Evolutionary conservation across 2,329 filamentous ascomycete species (phyloP), one percentile per base, ranked within the genome.

Genomic region (Fusarium cicatricum): DNA sequence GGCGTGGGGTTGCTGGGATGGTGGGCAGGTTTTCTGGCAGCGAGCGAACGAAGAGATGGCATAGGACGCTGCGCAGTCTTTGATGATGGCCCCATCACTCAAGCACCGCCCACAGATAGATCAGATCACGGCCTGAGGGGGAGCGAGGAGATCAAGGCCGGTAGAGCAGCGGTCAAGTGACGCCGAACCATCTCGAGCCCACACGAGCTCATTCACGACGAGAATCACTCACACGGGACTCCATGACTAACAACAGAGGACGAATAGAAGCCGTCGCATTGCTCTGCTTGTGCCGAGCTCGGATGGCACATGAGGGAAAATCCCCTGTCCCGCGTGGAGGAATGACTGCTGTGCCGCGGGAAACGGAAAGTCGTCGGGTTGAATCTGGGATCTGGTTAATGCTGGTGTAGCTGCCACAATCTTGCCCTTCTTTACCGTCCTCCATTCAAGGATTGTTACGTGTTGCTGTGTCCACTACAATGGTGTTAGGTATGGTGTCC

Each of bases 161-260:
- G 41, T 44, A 53, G 61, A 65, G 62, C 66, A 52, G 65, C 62
- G 64, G 66, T 67, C 66, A 67, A 68, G 60, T 65, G 64, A 67
- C 48, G 59, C 51, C 42, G 64, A 51, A 60, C 61, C 50, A 66
- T 55, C 46, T 59, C 43, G 44, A 62, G 56, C 57, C 67, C 50
- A 57, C 42, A 65, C 38, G 47, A 60, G 57, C 62, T 55, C 47
- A 59, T 56, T 52, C 45, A 47, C 40, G 49, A 50, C 45, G 42
- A 36, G 45, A 36, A 52, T 42, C 55, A 44, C 59, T 62, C 60
- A 55, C 52, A 64, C 43, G 64, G 55, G 52, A 26, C 39, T 67
- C 60, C 55, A 62, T 60, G 60, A 50, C 51, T 62, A 53, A 58
- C 52, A 36, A 42, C 42, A 39, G 34, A 38, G 49, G 66, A 58